A percentile compares a stretch with the other conserved stretches of the same genome.
Evolutionary conservation across 1,139 yeast genomes (phyloP).

Genomic region (Saccharomycopsis hybrid): DNA sequence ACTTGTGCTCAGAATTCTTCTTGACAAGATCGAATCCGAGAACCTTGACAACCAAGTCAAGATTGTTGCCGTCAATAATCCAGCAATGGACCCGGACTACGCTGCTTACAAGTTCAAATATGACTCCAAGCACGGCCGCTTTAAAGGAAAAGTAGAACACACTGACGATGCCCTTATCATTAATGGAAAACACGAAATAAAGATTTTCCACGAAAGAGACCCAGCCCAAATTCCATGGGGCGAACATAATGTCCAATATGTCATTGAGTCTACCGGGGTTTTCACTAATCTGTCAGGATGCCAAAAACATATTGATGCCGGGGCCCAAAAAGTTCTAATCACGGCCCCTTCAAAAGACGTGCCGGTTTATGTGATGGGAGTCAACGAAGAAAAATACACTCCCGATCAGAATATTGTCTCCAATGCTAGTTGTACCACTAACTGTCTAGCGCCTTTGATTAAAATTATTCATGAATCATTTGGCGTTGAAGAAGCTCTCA

Average conservation of each 20-base stretch:
- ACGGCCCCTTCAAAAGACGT: conserved; percentile 87
- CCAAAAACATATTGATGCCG: conserved; percentile 72
- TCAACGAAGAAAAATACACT: conserved; percentile 67
- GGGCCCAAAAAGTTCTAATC: conserved; percentile 85
- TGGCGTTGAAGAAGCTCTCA: conserved; percentile 81
- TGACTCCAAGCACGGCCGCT: conserved; percentile 51
- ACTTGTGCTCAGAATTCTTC: conserved; percentile 44
- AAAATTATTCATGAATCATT: conserved; percentile 73
- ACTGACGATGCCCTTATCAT: conserved; percentile 23
- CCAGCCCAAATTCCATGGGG: conserved; percentile 84
- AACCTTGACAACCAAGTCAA: conserved; percentile 5
- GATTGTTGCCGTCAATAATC: conserved; percentile 50
- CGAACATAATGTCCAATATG: conserved; percentile 65
- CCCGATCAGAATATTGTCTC: conserved; percentile 61
- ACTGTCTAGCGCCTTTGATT: conserved; percentile 86
- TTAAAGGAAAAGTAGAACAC: conserved; percentile 30
- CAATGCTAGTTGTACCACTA: conserved; percentile 87
- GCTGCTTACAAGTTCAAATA: conserved; percentile 55
- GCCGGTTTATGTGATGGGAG: conserved; percentile 86
- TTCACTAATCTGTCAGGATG: conserved; percentile 78
- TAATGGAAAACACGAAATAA: conserved; percentile 55
- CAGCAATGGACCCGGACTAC: conserved; percentile 50
- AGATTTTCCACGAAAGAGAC: conserved; percentile 70
- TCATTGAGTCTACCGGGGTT: conserved; percentile 86
- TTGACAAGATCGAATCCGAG: conserved; percentile 37